Base-by-base conservation (phyloP, 306 rosid genomes). In the Luffa acutangula region DNA sequence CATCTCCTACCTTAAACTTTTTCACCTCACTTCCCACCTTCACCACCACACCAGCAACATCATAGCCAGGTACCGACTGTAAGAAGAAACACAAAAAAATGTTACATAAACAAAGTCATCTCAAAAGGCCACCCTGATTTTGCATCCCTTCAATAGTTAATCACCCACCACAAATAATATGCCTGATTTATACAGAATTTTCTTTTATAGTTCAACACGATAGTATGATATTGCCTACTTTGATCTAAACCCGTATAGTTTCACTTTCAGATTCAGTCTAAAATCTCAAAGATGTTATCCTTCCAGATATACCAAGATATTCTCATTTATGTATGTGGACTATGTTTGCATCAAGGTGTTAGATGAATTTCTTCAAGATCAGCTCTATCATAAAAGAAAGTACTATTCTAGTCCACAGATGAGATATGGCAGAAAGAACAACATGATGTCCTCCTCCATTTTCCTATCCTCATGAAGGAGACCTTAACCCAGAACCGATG, bases 1-100 rank as follows among this genome's bases (percentile, higher is more conserved):
- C 91, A 76, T 90, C 95, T 14, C 97, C 97, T 71, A 74, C 90
- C 77, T 88, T 89, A 14, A 93, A 89, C 64, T 84, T 90, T 46
- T 79, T 82, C 74, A 91, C 96, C 83, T 84, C 65, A 62, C 78
- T 76, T 51, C 98, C 97, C 48, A 91, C 86, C 80, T 87, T 89
- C 14, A 87, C 87, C 57, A 91, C 93, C 63, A 86, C 85, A 4
- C 98, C 96, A 65, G 93, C 90, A 73, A 93, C 93, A 84, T 89
- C 97, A 67, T 36, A 87, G 2, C 95, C 91, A 0, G 95, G 90
- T 53, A 83, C 86, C n/a, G 77, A 83, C 98, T 89, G 80, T 51
- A 72, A 43, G 7, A 70, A n/a, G 18, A 71, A 71, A 71, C 42
- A 62, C 69, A 62, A 5, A 25, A 25, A 25, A 25, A 25, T 25